Percentiles rank a stretch among this genome's conserved stretches.
Conservation (phyloP, 2,329 filamentous ascomycete species). For the Sporothrix brasiliensis region DNA sequence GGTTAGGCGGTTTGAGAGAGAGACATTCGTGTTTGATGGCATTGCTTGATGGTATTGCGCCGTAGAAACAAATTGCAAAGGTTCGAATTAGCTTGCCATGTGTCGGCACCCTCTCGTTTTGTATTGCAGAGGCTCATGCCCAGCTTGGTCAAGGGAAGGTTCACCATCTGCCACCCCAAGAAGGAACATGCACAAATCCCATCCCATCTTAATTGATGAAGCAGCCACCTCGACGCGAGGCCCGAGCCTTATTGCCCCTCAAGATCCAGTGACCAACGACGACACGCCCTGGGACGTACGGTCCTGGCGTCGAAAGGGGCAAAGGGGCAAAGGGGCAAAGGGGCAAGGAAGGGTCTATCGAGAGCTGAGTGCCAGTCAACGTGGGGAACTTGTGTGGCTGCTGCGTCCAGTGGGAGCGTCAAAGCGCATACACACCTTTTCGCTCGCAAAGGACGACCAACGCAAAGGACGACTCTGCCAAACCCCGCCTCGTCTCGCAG, state of each 20-base stretch:
- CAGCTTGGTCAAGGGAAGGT: not conserved
- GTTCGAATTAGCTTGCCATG: not conserved
- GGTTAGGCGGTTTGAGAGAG: too few species aligned
- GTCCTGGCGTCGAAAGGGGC: not conserved
- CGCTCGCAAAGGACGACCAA: too few species aligned
- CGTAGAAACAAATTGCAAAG: not conserved
- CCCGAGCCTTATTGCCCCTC: not conserved
- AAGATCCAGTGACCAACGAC: not conserved
- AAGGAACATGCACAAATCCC: not conserved
- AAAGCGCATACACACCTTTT: not conserved
- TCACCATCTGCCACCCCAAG: not conserved
- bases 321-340: too few species aligned
- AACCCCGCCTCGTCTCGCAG: not conserved
- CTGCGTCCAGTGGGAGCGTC: not conserved
- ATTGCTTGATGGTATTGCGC: too few species aligned
- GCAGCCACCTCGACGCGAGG: not conserved
- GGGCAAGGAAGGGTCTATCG: not conserved
- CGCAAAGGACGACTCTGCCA: not conserved
- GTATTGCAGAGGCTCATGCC: not conserved
- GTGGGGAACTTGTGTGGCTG: not conserved
- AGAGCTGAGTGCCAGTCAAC: not conserved
- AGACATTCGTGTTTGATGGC: too few species aligned
- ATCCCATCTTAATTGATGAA: constrained; percentile 18
- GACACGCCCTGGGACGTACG: not conserved
- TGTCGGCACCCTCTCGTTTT: not conserved